Base-by-base conservation (phyloP, 2,329 filamentous ascomycete species). In the Graphilbum sp. region DNA sequence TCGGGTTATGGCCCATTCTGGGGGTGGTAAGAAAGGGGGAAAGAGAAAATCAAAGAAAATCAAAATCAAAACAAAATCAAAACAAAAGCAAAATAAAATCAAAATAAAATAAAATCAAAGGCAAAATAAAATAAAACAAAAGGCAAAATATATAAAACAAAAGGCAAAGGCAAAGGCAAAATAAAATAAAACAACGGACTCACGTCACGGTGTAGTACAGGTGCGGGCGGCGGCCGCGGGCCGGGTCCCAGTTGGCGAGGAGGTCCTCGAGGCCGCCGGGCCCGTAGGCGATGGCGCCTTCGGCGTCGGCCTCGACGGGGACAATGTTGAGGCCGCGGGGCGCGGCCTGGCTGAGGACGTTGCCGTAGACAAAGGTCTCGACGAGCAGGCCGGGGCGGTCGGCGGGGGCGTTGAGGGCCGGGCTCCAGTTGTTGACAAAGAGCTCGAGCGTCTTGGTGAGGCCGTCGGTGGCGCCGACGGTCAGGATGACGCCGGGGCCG, bases 1-100 rank as follows among this genome's bases (percentile, higher is more conserved):
- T 92, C 2, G 86, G 87, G 54, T 94, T 94, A 51, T 94, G 86
- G 21, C 86, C 87, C 60, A 85, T 79, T n/a, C 76, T 79, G 34
- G 77, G 32, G 25, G 19, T 9, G 29, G 34, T 40, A 18, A 41
- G 39, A 11, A 12, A 27, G 31, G 18, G 9, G 25, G 16, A 32
- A 12, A 27, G n/a, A 3, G 16, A 38, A 6, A 17, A 13, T 5
- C n/a, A 16, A 4, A n/a, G 12, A 20, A 19, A 17, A 2, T 12
- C 7, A 32, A 15, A 33, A 27, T n/a, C 13, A 8, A 4, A 29
- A 74, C 77, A 8, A 23, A n/a, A 37, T 3, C 11, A 13, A 19
- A 25, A 32, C 18, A n/a, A 27, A 17, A 23, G 17, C n/a, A n/a
- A n/a, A n/a, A n/a, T n/a, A n/a, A n/a, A n/a, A n/a, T n/a, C n/a